Evolutionary conservation across 2,329 filamentous ascomycete genomes (phyloP).

Genomic region (Hymenoscyphus salicellus): DNA sequence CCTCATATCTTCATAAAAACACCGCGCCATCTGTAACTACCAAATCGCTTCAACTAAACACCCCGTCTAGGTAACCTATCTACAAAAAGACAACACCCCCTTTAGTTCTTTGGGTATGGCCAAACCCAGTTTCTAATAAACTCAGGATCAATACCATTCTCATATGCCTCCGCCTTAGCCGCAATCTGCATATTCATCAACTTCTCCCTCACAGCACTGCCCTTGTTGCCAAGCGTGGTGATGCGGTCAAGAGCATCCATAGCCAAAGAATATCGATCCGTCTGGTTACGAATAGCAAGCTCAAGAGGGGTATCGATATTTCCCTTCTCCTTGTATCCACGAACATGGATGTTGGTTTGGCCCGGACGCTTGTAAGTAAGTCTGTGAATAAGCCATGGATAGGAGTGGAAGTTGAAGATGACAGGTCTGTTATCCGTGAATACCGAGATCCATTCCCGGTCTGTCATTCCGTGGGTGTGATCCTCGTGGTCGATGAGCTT

Average conservation of each 20-base stretch:
- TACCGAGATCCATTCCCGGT: slow-evolving; percentile 63
- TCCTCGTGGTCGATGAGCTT: slow-evolving; percentile 68
- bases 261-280: slow-evolving; percentile 72
- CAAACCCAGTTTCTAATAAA: slow-evolving; percentile 32
- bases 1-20: no score
- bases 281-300: slow-evolving; percentile 73
- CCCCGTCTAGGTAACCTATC: neutral
- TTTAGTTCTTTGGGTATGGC: slow-evolving; percentile 23
- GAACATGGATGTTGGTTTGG: slow-evolving; percentile 66
- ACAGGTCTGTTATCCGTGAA: slow-evolving; percentile 72
- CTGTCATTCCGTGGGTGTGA: slow-evolving; percentile 70
- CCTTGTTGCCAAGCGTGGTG: slow-evolving; percentile 60
- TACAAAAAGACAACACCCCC: neutral
- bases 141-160: slow-evolving; percentile 65
- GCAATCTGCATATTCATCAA: slow-evolving; percentile 63
- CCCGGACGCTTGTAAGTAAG: slow-evolving; percentile 73
- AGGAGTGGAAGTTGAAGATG: slow-evolving; percentile 83
- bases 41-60: no score
- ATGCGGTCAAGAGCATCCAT: slow-evolving; percentile 74
- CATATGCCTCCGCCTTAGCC: slow-evolving; percentile 63
- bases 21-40: no score
- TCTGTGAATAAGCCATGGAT: slow-evolving; percentile 76
- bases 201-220: slow-evolving; percentile 58
- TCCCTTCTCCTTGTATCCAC: slow-evolving; percentile 78
- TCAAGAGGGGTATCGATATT: slow-evolving; percentile 81